Percentiles rank a stretch among this genome's conserved stretches.
Conservation (phyloP, 2,329 filamentous ascomycete genomes). For the Aspergillus sp. region DNA sequence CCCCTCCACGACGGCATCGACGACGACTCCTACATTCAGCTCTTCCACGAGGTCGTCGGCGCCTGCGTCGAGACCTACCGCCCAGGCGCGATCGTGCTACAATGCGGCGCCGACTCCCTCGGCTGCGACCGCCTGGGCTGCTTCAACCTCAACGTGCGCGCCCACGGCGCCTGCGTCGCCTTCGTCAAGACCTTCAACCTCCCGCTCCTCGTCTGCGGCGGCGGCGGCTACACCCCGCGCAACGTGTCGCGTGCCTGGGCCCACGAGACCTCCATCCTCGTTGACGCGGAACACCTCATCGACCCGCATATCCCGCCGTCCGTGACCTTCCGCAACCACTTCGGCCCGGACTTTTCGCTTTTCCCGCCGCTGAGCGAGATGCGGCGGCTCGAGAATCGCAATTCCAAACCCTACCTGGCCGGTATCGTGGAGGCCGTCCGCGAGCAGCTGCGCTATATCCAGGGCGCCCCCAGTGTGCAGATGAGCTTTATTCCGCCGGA, state of each 20-base stretch:
- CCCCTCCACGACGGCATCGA: constrained; percentile 86
- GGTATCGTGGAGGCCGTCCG: constrained; percentile 69
- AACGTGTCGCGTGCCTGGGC: constrained; percentile 97
- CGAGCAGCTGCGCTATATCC: constrained; percentile 79
- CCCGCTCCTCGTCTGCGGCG: constrained; percentile 83
- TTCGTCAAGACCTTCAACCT: constrained; percentile 75
- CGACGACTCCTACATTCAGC: constrained; percentile 74
- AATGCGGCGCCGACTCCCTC: constrained; percentile 91
- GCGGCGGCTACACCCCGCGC: constrained; percentile 90
- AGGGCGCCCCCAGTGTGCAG: constrained; percentile 78
- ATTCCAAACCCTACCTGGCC: constrained; percentile 65
- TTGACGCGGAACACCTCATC: constrained; percentile 64
- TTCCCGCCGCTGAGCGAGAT: constrained; percentile 78
- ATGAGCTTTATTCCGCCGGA: constrained; percentile 73
- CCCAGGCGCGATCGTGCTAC: constrained; percentile 85
- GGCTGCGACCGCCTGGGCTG: constrained; percentile 87
- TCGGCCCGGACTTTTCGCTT: constrained; percentile 76
- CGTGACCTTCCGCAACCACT: constrained; percentile 79
- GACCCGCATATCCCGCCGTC: constrained; percentile 66
- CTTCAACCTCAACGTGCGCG: constrained; percentile 94
- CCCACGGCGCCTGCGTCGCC: constrained; percentile 82
- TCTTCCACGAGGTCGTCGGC: constrained; percentile 76
- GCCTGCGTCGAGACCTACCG: constrained; percentile 72
- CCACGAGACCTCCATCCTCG: constrained; percentile 87
- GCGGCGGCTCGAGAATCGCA: constrained; percentile 62